These are phyloP conservation scores for Myochromella boudieri DNA, from an alignment of 768 basidiomycete genomes.

Conservation along the genomic window DNA sequence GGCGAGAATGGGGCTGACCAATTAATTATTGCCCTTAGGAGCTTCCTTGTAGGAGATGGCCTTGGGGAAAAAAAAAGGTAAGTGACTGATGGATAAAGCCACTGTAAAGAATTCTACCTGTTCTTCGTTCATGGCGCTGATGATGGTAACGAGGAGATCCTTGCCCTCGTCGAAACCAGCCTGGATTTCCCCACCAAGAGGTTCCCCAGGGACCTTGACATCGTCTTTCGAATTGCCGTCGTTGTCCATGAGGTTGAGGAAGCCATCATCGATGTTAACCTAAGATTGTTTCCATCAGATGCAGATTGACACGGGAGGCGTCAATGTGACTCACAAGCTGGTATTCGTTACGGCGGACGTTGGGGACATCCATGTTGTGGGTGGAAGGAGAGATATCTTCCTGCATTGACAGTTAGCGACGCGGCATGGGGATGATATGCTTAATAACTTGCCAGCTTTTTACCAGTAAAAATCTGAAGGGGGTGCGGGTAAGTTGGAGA, in stretches of 20 bases:
- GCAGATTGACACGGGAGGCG: constrained; percentile 8
- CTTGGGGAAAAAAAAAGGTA: constrained; percentile 28
- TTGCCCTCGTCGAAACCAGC: constrained; percentile 79
- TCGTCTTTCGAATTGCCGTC: constrained; percentile 90
- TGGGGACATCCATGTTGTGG: constrained; percentile 99
- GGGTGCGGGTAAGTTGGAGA: constrained; percentile 11
- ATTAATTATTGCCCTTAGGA: constrained; percentile 53
- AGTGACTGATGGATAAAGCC: neutral
- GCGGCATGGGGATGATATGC: neutral
- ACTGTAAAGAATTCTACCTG: constrained; percentile 43
- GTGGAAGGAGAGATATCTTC: constrained; percentile 96
- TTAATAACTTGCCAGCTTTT: constrained; percentile 78
- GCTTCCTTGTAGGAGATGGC: constrained; percentile 90
- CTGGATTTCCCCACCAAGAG: constrained; percentile 73
- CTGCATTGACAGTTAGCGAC: constrained; percentile 35
- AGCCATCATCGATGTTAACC: constrained; percentile 92
- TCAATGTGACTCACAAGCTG: constrained; percentile 63
- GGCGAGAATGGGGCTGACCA: neutral
- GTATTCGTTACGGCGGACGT: constrained; percentile 89
- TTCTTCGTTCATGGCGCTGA: constrained; percentile 92
- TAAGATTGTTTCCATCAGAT: constrained; percentile 24
- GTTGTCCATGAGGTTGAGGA: constrained; percentile 87
- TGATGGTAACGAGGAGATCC: constrained; percentile 83
- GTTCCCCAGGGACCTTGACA: constrained; percentile 87
- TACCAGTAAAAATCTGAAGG: constrained; percentile 92